A percentile compares a stretch with the other conserved stretches of the same genome.
These are phyloP conservation scores for Aureobasidium melanogenum DNA, from an alignment of 2,329 filamentous ascomycete genomes.

Conservation along the genomic window DNA sequence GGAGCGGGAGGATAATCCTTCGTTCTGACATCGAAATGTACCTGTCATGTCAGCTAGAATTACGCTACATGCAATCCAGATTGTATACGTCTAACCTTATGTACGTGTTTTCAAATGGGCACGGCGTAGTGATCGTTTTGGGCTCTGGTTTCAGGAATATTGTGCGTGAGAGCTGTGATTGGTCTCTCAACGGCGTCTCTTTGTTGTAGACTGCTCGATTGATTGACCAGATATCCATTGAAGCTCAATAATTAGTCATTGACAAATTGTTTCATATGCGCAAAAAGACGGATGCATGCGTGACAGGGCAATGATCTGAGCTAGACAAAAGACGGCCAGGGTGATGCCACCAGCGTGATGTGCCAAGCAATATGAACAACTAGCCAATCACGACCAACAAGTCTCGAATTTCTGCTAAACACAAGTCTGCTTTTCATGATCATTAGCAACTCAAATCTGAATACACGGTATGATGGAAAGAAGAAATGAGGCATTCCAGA, in stretches of 20 bases:
- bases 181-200: neutral
- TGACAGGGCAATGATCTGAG: neutral
- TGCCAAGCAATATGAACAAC: neutral
- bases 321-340: neutral
- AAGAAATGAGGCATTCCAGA: slow-evolving; percentile 32
- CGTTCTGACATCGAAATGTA: neutral
- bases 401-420: neutral
- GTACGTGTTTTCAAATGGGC: neutral
- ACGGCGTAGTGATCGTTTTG: neutral
- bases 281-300: neutral
- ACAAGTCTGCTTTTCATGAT: neutral
- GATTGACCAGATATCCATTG: neutral
- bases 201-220: neutral
- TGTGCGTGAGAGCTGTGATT: neutral
- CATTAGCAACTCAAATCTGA: neutral
- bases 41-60: neutral
- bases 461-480: slow-evolving; percentile 17
- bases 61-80: neutral
- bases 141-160: neutral
- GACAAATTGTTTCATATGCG: no score
- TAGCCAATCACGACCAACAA: neutral
- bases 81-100: neutral
- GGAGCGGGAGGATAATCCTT: neutral
- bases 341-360: neutral
- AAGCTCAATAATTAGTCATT: neutral